These are phyloP conservation scores for Eutrema salsugineum DNA, from an alignment of 441 rosid species.

Conservation along the genomic window DNA sequence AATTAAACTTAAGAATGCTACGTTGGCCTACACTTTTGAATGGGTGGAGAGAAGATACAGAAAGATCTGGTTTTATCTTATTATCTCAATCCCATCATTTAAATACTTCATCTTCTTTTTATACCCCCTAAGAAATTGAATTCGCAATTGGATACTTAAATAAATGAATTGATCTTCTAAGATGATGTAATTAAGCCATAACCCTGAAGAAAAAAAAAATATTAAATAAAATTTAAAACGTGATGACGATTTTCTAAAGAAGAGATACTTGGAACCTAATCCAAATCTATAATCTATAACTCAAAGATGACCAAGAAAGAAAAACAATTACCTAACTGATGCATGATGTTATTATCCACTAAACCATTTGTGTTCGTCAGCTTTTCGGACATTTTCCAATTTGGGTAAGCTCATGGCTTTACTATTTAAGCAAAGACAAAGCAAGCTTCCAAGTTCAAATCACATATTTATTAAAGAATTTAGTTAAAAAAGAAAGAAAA, in stretches of 20 bases:
- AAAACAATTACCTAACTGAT: slow-evolving; percentile 29
- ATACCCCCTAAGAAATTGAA: neutral
- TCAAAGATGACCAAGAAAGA: slow-evolving; percentile 20
- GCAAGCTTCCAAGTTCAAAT: slow-evolving; percentile 15
- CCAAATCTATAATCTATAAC: slow-evolving; percentile 21
- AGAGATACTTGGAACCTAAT: slow-evolving; percentile 23
- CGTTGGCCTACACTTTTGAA: slow-evolving; percentile 7
- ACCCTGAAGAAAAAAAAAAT: neutral
- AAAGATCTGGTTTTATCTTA: slow-evolving; percentile 23
- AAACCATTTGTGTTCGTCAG: slow-evolving; percentile 24
- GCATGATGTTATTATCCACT: slow-evolving; percentile 31
- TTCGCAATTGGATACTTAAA: neutral
- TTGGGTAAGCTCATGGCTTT: slow-evolving; percentile 24
- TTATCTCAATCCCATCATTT: slow-evolving; percentile 7
- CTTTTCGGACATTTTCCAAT: slow-evolving; percentile 20
- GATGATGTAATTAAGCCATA: slow-evolving; percentile 24
- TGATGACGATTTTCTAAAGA: neutral
- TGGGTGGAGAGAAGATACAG: slow-evolving; percentile 17
- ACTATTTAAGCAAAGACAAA: slow-evolving; percentile 26
- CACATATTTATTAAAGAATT: neutral
- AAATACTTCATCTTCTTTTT: slow-evolving; percentile 10
- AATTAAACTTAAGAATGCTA: neutral
- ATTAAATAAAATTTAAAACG: neutral
- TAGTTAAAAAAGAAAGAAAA: neutral
- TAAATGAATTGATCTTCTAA: neutral